Evolutionary conservation across 257 asterid species (phyloP).

Genomic region (Knoxia roxburghii): DNA sequence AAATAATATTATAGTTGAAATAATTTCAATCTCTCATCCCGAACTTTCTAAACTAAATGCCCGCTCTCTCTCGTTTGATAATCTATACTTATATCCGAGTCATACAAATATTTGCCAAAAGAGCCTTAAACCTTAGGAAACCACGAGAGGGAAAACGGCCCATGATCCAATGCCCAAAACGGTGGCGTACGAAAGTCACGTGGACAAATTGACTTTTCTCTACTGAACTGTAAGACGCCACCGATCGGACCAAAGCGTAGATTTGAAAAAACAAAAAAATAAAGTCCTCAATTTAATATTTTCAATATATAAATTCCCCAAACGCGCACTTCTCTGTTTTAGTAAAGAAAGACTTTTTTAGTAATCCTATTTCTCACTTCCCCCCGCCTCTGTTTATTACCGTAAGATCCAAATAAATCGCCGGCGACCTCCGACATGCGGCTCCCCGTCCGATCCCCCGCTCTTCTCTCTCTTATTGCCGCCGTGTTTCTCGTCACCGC

Average conservation of each 20-base stretch:
- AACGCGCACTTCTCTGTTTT: neutral
- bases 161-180: no score
- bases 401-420: constrained; percentile 19
- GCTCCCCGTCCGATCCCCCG: constrained; percentile 23
- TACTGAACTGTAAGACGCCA: neutral
- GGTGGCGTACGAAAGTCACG: no score
- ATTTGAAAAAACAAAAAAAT: constrained; percentile 1
- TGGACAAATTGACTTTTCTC: neutral
- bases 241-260: neutral
- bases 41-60: no score
- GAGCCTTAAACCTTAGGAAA: no score
- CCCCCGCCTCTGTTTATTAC: neutral
- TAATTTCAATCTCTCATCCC: no score
- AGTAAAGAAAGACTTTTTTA: no score
- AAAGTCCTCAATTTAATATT: neutral
- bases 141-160: no score
- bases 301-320: neutral
- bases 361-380: constrained; percentile 5
- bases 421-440: constrained; percentile 36
- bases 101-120: no score
- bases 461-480: constrained; percentile 20
- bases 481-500: constrained; percentile 19
- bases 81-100: no score
- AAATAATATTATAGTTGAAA: no score
- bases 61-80: no score